A percentile compares a stretch with the other conserved stretches of the same genome.
Conservation (phyloP, 306 rosid genomes). For the Acmispon strigosus region DNA sequence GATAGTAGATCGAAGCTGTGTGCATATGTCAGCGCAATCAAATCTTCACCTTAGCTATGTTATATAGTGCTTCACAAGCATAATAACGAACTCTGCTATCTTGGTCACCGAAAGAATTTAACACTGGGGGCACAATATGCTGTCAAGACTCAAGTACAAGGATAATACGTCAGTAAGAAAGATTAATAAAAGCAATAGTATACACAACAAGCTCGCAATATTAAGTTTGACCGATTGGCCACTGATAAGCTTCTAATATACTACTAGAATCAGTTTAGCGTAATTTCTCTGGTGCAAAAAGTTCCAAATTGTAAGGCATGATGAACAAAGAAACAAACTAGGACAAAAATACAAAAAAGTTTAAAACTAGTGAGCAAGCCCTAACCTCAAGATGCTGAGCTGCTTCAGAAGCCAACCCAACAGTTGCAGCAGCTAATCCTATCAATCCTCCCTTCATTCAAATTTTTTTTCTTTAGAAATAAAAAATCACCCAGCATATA, state of each 20-base stretch:
- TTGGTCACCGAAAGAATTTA: conserved; percentile 84
- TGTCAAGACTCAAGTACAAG: conserved; percentile 31
- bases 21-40: conserved; percentile 16
- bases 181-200: neutral
- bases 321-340: neutral
- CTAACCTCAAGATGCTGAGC: conserved; percentile 97
- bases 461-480: neutral
- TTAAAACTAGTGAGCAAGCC: conserved; percentile 3
- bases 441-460: conserved; percentile 86
- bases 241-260: neutral
- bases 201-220: neutral
- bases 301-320: neutral
- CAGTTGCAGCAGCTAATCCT: conserved; percentile 99
- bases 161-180: conserved; percentile 8
- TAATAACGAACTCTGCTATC: conserved; percentile 98
- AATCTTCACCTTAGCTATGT: conserved; percentile 87
- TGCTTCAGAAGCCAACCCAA: conserved; percentile 85
- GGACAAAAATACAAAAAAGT: neutral
- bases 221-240: neutral
- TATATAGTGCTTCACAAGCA: conserved; percentile 96
- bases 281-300: neutral
- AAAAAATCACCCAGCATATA: neutral
- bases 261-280: neutral
- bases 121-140: conserved; percentile 96
- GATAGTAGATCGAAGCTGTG: conserved; percentile 3